A percentile compares a stretch with the other conserved stretches of the same genome.
Conservation (phyloP, 805 yeast species). For the Saccharomycopsis fibuligera region DNA sequence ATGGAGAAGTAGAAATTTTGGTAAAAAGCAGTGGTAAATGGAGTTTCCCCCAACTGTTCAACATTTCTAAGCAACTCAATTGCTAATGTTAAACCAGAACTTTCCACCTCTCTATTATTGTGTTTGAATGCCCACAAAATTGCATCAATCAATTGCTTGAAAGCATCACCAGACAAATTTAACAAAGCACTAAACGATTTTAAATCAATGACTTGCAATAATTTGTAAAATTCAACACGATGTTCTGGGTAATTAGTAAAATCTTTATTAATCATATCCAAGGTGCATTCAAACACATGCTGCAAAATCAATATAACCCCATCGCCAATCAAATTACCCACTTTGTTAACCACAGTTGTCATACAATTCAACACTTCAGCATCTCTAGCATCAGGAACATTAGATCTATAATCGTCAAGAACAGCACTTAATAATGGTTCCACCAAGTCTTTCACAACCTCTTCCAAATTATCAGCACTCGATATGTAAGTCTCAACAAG, state of each 20-base stretch:
- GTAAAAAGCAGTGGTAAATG: slow-evolving; percentile 81
- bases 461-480: slow-evolving; percentile 80
- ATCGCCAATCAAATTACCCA: slow-evolving; percentile 82
- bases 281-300: slow-evolving; percentile 88
- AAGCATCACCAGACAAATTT: slow-evolving; percentile 86
- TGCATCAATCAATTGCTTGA: slow-evolving; percentile 85
- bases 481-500: slow-evolving; percentile 83
- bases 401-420: slow-evolving; percentile 78
- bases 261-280: slow-evolving; percentile 92
- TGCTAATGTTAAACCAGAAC: slow-evolving; percentile 78
- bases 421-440: slow-evolving; percentile 81
- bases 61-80: slow-evolving; percentile 81
- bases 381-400: slow-evolving; percentile 95
- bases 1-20: slow-evolving; percentile 84
- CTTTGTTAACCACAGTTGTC: slow-evolving; percentile 81
- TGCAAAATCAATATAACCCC: slow-evolving; percentile 84
- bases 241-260: slow-evolving; percentile 97
- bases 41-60: slow-evolving; percentile 43
- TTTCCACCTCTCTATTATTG: slow-evolving; percentile 94
- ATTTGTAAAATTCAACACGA: slow-evolving; percentile 90
- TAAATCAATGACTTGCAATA: slow-evolving; percentile 78
- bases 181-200: slow-evolving; percentile 81
- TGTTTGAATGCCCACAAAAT: slow-evolving; percentile 98
- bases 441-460: slow-evolving; percentile 74
- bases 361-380: slow-evolving; percentile 95